Evolutionary conservation across 257 asterid species (phyloP), one percentile per base, ranked within the genome.

Genomic region (Solanum arcanum): DNA sequence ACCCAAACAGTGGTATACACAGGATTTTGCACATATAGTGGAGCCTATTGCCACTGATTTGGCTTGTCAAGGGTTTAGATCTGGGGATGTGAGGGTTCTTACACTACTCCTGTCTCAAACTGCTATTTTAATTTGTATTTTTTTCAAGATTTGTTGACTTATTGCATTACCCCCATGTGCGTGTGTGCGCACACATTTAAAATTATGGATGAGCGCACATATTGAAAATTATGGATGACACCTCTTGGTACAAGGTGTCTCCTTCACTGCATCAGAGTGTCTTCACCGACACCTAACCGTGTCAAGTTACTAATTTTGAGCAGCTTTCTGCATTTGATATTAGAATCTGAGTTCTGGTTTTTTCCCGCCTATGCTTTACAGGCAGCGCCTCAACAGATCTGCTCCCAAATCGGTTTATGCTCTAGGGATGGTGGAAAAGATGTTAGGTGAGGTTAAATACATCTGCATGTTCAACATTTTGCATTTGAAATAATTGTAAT

Each of bases 331-430:
- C 39, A 62, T 49, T 59, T 86, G 59, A 74, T 49, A 21, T 31
- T 47, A 41, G 56, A 83, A 39, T 70, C 27, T 82, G 85, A 66
- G 49, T 49, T 49, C 13, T 31, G 20, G 86, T 80, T 87, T 80
- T 87, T 73, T 33, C 39, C 5, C 88, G 80, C 83, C 70, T 86
- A 52, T 92, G 84, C 86, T 87, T 68, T 75, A 72, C 92, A 95
- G 98, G 42, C 88, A 35, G 89, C 89, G 68, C 96, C 99, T 10
- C 84, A 86, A 84, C 87, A 86, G 84, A 91, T 96, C 86, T 96
- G 99, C 90, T 91, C 98, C 47, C 77, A 83, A 83, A 90, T 96
- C 9, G 92, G 94, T 87, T 86, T 96, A 83, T 96, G 99, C 92
- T 83, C 95, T 37, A 76, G 89, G 60, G 93, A 90, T 90, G 94